These are phyloP conservation scores for Bretschneidera sinensis DNA, from an alignment of 345 rosid genomes.

Conservation along the genomic window DNA sequence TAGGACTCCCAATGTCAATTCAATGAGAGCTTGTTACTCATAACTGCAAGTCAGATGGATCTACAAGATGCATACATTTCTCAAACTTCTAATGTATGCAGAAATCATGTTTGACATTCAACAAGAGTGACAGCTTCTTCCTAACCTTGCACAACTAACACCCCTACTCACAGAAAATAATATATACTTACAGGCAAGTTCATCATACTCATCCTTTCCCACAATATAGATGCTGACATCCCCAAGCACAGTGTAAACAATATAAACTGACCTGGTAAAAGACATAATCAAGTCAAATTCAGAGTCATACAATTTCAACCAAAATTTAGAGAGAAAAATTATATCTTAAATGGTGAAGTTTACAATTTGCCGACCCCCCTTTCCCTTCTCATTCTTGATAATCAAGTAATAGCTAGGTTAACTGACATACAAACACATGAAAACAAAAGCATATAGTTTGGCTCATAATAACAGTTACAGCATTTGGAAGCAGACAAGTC, in stretches of 20 bases:
- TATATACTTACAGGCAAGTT: conserved; percentile 80
- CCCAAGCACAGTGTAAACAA: conserved; percentile 86
- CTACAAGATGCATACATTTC: conserved; percentile 1
- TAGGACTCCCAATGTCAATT: background rate
- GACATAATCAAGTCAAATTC: background rate
- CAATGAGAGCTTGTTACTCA: too few species aligned
- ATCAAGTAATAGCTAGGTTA: too few species aligned
- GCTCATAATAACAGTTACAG: too few species aligned
- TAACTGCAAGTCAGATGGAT: background rate
- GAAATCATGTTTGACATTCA: background rate
- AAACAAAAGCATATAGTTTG: too few species aligned
- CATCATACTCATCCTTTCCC: conserved; percentile 98
- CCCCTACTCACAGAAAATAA: background rate
- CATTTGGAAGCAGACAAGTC: too few species aligned
- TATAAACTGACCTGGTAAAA: conserved; percentile 76
- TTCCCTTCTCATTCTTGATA: too few species aligned
- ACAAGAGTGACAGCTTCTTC: background rate
- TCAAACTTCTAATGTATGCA: background rate
- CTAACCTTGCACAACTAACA: background rate
- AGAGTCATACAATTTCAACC: background rate
- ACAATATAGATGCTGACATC: conserved; percentile 87
- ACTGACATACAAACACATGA: too few species aligned
- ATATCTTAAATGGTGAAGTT: too few species aligned
- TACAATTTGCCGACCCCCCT: too few species aligned
- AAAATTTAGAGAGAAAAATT: too few species aligned